Evolutionary conservation across 2,329 filamentous ascomycete genomes (phyloP).

Genomic region (Mollisiaceae sp.): DNA sequence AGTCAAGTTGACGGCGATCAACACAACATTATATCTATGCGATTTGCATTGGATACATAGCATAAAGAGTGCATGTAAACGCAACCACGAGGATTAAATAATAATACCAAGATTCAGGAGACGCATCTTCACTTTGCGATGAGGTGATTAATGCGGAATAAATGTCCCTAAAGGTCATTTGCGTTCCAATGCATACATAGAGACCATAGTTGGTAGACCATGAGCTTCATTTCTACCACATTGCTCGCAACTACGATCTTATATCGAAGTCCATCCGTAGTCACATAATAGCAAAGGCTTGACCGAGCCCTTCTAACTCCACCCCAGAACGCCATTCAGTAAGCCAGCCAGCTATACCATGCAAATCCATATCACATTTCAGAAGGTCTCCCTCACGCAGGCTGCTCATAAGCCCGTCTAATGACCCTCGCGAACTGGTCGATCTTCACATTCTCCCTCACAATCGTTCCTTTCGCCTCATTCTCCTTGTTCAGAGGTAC

Average conservation of each 20-base stretch:
- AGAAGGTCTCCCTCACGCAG: conserved; percentile 53
- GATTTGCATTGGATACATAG: conserved; percentile 15
- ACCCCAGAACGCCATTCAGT: conserved; percentile 36
- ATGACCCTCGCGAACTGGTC: conserved; percentile 84
- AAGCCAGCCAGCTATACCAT: conserved; percentile 33
- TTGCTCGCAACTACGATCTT: conserved; percentile 12
- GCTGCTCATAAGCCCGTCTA: conserved; percentile 84
- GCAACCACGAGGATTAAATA: neutral
- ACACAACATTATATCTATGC: conserved; percentile 13
- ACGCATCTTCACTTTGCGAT: neutral
- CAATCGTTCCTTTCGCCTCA: conserved; percentile 94
- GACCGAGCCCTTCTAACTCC: conserved; percentile 27
- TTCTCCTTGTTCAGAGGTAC: conserved; percentile 96
- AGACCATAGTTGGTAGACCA: neutral
- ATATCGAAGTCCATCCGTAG: conserved; percentile 9
- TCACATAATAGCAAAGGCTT: conserved; percentile 16
- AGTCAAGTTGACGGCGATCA: conserved; percentile 26
- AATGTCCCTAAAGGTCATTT: neutral
- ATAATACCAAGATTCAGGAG: neutral
- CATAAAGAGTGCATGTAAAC: neutral
- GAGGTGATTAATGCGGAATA: neutral
- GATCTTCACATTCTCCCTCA: conserved; percentile 92
- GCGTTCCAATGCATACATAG: neutral
- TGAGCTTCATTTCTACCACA: neutral
- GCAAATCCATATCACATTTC: conserved; percentile 28